Evolutionary conservation across 768 basidiomycete species (phyloP).

Genomic region (Leccinum olivaceopallidum): DNA sequence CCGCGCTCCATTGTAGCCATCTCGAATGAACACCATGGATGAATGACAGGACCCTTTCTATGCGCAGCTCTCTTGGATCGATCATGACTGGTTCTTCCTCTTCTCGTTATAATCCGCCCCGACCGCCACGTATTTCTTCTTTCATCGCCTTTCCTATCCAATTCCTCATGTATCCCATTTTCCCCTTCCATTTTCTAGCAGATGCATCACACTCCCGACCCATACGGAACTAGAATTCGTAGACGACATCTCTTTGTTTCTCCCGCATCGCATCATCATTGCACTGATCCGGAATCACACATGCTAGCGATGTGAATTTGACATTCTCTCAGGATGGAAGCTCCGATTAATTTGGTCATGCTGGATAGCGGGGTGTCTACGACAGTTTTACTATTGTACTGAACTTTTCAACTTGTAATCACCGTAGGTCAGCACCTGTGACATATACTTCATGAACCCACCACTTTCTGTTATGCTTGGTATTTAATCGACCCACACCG

Average conservation of each 20-base stretch:
- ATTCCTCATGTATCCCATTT: neutral
- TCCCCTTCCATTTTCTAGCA: neutral
- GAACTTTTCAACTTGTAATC: neutral
- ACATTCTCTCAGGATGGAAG: neutral
- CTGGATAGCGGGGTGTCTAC: neutral
- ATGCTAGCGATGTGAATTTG: neutral
- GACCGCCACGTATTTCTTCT: neutral
- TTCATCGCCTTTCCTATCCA: neutral
- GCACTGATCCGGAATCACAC: neutral
- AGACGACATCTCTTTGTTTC: conserved; percentile 1
- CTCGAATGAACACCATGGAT: conserved; percentile 7
- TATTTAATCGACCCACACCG: neutral
- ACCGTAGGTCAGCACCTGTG: conserved; percentile 1
- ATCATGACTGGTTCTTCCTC: neutral
- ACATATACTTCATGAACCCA: neutral
- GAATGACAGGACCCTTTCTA: conserved; percentile 2
- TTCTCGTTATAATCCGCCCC: neutral
- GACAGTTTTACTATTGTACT: neutral
- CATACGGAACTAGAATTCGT: conserved; percentile 7
- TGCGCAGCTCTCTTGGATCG: conserved; percentile 8
- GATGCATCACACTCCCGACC: conserved; percentile 1
- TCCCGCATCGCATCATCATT: neutral
- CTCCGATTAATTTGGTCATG: neutral
- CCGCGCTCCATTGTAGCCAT: neutral
- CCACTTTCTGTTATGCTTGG: neutral